These are phyloP conservation scores for Mycena filopes DNA, from an alignment of 768 basidiomycete species.

Conservation along the genomic window DNA sequence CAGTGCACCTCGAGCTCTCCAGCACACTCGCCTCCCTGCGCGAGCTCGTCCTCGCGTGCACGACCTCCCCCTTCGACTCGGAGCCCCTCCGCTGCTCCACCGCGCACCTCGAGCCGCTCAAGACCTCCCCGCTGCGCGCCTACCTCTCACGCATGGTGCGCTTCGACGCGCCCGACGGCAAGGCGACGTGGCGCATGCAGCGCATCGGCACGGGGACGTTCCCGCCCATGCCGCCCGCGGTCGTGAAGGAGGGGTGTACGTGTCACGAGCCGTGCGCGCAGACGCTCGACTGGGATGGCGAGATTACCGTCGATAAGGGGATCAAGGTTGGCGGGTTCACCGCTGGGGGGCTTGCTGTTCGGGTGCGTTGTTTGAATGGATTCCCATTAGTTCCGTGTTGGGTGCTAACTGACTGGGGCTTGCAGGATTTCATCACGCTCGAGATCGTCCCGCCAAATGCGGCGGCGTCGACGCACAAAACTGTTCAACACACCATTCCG, in stretches of 20 bases:
- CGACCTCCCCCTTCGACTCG: not conserved
- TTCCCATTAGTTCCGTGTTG: too few species aligned
- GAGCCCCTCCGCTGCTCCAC: too few species aligned
- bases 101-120: not conserved
- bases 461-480: conserved; percentile 4
- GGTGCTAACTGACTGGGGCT: not conserved
- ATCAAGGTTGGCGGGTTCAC: conserved; percentile 16
- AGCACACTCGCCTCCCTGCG: conserved; percentile 9
- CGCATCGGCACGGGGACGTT: conserved; percentile 15
- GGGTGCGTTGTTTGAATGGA: conserved; percentile 1
- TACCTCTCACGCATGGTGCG: conserved; percentile 14
- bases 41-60: not conserved
- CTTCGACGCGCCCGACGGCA: not conserved
- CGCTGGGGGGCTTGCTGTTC: conserved; percentile 17
- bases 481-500: conserved; percentile 18
- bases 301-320: not conserved
- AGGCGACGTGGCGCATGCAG: conserved; percentile 13
- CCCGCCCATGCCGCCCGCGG: conserved; percentile 7
- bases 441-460: conserved; percentile 5
- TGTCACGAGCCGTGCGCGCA: conserved; percentile 7
- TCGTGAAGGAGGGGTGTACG: conserved; percentile 10
- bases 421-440: conserved; percentile 23
- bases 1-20: conserved; percentile 11
- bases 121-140: conserved; percentile 2
- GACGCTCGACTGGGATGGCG: conserved; percentile 18